These are phyloP conservation scores for Pseudonectria buxi DNA, from an alignment of 2,329 filamentous ascomycete species.

Conservation along the genomic window DNA sequence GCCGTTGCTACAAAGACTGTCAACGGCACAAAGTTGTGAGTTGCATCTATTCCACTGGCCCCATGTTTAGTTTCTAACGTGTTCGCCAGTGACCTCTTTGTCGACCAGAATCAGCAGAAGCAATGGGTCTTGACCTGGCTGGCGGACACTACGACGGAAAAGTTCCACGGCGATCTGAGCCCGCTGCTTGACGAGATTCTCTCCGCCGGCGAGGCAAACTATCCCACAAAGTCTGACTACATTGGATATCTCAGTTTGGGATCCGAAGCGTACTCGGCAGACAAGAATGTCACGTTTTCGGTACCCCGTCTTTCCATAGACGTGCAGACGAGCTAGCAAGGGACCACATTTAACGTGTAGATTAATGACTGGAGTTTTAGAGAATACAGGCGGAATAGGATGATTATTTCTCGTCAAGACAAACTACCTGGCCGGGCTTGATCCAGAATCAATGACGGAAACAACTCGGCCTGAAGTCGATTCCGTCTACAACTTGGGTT, in stretches of 20 bases:
- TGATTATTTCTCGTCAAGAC: too few species aligned
- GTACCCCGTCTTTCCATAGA: slow-evolving; percentile 34
- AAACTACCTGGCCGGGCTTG: too few species aligned
- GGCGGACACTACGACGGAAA: slow-evolving; percentile 26
- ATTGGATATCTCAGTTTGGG: slow-evolving; percentile 47
- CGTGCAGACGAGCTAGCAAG: slow-evolving; percentile 14
- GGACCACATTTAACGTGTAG: slow-evolving; percentile 2
- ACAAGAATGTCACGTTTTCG: slow-evolving; percentile 41
- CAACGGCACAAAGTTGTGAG: slow-evolving; percentile 37
- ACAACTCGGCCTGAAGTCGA: too few species aligned
- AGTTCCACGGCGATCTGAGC: slow-evolving; percentile 41
- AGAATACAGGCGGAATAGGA: too few species aligned
- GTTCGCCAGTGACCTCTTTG: slow-evolving; percentile 39
- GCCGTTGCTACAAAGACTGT: slow-evolving; percentile 29
- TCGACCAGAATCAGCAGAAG: slow-evolving; percentile 30
- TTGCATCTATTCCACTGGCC: too few species aligned
- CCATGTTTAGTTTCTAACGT: too few species aligned
- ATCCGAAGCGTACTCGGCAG: slow-evolving; percentile 40
- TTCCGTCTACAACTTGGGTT: too few species aligned
- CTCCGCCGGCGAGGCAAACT: slow-evolving; percentile 24
- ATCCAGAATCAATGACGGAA: too few species aligned
- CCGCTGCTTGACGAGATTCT: slow-evolving; percentile 38
- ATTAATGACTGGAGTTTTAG: too few species aligned
- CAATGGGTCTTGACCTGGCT: slow-evolving; percentile 48
- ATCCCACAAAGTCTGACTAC: slow-evolving; percentile 36